These are phyloP conservation scores for Cucurbita ficifolia DNA, from an alignment of 306 rosid genomes.

Conservation along the genomic window DNA sequence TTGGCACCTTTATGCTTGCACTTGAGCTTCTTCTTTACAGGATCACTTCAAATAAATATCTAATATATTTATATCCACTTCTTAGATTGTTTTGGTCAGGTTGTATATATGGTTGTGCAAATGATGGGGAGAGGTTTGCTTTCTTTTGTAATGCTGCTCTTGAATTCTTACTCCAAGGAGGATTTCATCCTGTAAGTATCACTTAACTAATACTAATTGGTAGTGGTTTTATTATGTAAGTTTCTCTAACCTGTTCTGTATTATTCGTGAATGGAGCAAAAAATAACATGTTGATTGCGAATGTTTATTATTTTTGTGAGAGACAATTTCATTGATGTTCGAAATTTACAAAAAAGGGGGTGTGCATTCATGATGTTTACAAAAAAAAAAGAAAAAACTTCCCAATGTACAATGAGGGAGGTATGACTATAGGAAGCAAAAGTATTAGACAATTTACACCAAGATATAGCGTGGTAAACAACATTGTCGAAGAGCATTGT, in stretches of 20 bases:
- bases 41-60: not conserved
- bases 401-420: no score
- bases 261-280: not conserved
- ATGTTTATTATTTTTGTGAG: no score
- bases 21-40: not conserved
- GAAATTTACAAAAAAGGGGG: no score
- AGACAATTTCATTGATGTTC: no score
- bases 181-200: slow-evolving; percentile 81
- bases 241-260: not conserved
- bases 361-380: no score
- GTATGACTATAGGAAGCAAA: no score
- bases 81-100: slow-evolving; percentile 58
- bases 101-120: slow-evolving; percentile 72
- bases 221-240: not conserved
- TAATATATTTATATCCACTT: not conserved
- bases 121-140: slow-evolving; percentile 83
- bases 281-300: not conserved
- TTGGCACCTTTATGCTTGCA: not conserved
- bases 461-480: no score
- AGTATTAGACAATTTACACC: no score
- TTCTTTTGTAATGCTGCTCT: slow-evolving; percentile 94
- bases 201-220: not conserved
- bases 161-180: slow-evolving; percentile 70
- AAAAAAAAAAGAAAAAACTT: no score
- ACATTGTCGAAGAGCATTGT: no score